Evolutionary conservation across 441 rosid species (phyloP), one percentile per base, ranked within the genome.

Genomic region (Aquilaria agallochum): DNA sequence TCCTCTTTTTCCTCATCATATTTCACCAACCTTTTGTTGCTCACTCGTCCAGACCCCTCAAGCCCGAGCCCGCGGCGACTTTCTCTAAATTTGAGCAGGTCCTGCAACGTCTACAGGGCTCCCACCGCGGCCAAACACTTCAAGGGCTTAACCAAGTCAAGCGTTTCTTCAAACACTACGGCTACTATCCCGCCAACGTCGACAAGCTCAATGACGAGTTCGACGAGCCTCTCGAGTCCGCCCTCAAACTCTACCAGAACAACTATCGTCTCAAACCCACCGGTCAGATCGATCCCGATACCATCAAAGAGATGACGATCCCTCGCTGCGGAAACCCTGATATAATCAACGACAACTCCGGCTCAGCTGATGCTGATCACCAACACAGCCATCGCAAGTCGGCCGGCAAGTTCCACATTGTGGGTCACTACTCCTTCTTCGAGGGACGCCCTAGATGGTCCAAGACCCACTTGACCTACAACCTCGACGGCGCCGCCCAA

Each of bases 341-440:
- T 55, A 10, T 31, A 13, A 33, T 55, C 20, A 4, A 13, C 12
- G 11, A 54, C 27, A 5, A 0, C 15, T 10, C 27, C 27, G 1
- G 0, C 15, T 5, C 27, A 3, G 32, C 15, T 5, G 40, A 56
- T 40, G 60, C 0, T 20, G 9, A 20, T 36, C 51, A 15, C 34
- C 9, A 2, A 0, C 45, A 31, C 20, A 3, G 20, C 20, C 20
- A 42, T 1, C 30, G 6, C 42, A 36, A 20, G 20, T 20, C 20
- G 1, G 20, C 31, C 8, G 11, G 45, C 3, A 36, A 20, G 6
- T 4, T 71, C 42, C 63, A 68, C 42, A 13, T 56, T 0, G 66
- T 68, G 2, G 40, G 63, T 30, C 60, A 59, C 44, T 72, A 62
- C 51, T 2, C 31, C 11, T 68, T 72, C 58, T 48, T 63, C 42